A percentile compares a stretch with the other conserved stretches of the same genome.
Evolutionary conservation across 805 yeast species (phyloP).

Genomic region (Candida suzukii): DNA sequence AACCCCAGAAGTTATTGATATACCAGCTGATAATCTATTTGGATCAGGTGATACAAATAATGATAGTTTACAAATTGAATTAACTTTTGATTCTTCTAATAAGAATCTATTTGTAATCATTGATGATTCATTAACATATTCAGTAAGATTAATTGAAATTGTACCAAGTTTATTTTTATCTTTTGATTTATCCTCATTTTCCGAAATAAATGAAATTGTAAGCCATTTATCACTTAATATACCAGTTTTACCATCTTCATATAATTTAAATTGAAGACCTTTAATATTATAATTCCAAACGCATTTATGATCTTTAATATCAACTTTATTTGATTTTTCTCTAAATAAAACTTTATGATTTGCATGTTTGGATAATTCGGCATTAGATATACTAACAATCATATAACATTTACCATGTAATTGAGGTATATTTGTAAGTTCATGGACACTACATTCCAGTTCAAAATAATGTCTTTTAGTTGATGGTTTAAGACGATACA

Average conservation of each 20-base stretch:
- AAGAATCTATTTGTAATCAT: constrained; percentile 56
- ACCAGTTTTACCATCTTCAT: constrained; percentile 31
- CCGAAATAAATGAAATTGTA: constrained; percentile 29
- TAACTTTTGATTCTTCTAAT: constrained; percentile 72
- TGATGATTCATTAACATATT: constrained; percentile 52
- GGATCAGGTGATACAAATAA: constrained; percentile 23
- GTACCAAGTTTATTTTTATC: constrained; percentile 51
- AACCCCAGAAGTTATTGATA: neutral
- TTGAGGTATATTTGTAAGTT: constrained; percentile 81
- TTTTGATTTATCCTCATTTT: constrained; percentile 15
- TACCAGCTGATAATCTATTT: constrained; percentile 1
- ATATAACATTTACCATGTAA: constrained; percentile 61
- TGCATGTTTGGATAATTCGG: constrained; percentile 4
- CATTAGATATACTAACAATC: constrained; percentile 25
- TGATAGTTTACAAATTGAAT: constrained; percentile 64
- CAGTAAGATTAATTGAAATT: constrained; percentile 62
- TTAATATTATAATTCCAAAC: constrained; percentile 33
- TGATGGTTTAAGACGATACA: neutral
- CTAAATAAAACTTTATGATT: constrained; percentile 14
- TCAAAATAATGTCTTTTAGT: constrained; percentile 36
- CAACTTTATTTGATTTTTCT: constrained; percentile 33
- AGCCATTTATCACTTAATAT: constrained; percentile 37
- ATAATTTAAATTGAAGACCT: constrained; percentile 31
- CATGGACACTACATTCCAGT: constrained; percentile 51
- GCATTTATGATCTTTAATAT: constrained; percentile 46